Evolutionary conservation across 805 yeast species (phyloP).

Genomic region (Candida mattraensis): DNA sequence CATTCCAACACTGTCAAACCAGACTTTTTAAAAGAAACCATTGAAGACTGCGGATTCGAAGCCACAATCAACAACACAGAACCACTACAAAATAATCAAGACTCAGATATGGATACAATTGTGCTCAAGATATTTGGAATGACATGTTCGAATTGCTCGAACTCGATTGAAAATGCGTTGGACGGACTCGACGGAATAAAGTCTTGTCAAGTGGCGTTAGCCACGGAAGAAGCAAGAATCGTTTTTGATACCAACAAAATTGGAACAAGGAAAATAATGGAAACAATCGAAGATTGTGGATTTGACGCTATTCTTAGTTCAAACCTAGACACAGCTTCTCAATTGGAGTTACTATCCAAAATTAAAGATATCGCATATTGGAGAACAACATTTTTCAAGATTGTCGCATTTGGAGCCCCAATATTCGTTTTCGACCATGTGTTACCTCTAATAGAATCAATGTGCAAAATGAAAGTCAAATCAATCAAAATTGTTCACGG

Average conservation of each 20-base stretch:
- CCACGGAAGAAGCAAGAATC: conserved; percentile 56
- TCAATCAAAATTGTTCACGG: conserved; percentile 46
- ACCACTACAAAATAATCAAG: conserved; percentile 8
- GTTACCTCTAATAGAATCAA: conserved; percentile 38
- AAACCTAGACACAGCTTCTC: conserved; percentile 61
- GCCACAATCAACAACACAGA: conserved; percentile 44
- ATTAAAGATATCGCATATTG: conserved; percentile 73
- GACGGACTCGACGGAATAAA: conserved; percentile 46
- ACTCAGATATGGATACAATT: conserved; percentile 13
- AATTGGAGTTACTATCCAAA: conserved; percentile 66
- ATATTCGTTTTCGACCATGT: conserved; percentile 53
- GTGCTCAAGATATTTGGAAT: conserved; percentile 52
- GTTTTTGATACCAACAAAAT: conserved; percentile 47
- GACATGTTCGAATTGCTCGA: conserved; percentile 59
- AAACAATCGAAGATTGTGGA: conserved; percentile 49
- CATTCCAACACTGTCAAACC: conserved; percentile 31
- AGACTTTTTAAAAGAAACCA: conserved; percentile 47
- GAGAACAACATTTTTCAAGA: conserved; percentile 53
- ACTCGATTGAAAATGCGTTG: conserved; percentile 49
- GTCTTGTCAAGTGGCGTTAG: conserved; percentile 48
- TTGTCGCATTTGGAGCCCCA: conserved; percentile 63
- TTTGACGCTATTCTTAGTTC: conserved; percentile 50
- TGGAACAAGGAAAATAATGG: conserved; percentile 67
- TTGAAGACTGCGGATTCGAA: conserved; percentile 51
- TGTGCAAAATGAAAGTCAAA: conserved; percentile 15